Percentiles rank a stretch among this genome's conserved stretches.
These are phyloP conservation scores for Hypoxylon rubiginosum DNA, from an alignment of 2,329 filamentous ascomycete genomes.

Conservation along the genomic window DNA sequence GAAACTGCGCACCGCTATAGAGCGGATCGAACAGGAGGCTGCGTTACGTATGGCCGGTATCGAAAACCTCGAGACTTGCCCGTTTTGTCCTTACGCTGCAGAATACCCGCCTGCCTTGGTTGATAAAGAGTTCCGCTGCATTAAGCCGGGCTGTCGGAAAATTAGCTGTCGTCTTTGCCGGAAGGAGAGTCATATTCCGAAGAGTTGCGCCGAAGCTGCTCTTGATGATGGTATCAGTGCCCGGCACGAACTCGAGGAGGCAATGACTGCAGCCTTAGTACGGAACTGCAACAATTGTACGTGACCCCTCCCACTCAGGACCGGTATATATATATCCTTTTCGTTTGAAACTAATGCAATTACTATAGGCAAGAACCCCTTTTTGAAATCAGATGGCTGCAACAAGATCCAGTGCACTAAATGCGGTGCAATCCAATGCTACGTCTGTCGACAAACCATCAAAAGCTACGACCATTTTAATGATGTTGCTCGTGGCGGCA, in stretches of 20 bases:
- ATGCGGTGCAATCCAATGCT: constrained; percentile 72
- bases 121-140: constrained; percentile 81
- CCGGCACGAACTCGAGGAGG: constrained; percentile 81
- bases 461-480: constrained; percentile 78
- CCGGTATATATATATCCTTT: not conserved
- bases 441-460: constrained; percentile 77
- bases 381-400: constrained; percentile 83
- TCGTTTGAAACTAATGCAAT: not conserved
- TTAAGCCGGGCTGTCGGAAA: constrained; percentile 73
- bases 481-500: constrained; percentile 62
- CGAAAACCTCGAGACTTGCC: constrained; percentile 80
- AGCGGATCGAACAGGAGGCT: constrained; percentile 78
- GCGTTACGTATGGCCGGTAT: constrained; percentile 77
- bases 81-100: constrained; percentile 85
- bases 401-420: constrained; percentile 84
- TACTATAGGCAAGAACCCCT: constrained; percentile 71
- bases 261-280: constrained; percentile 84
- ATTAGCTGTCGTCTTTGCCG: constrained; percentile 78
- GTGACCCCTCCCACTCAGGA: constrained; percentile 13
- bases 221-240: constrained; percentile 70
- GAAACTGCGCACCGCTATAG: constrained; percentile 72
- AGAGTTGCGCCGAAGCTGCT: constrained; percentile 76
- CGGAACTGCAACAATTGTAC: constrained; percentile 78
- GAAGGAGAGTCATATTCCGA: constrained; percentile 77
- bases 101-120: constrained; percentile 76